These are phyloP conservation scores for Ananas comosus DNA, from an alignment of 176 grass and related monocot genomes.

Conservation along the genomic window DNA sequence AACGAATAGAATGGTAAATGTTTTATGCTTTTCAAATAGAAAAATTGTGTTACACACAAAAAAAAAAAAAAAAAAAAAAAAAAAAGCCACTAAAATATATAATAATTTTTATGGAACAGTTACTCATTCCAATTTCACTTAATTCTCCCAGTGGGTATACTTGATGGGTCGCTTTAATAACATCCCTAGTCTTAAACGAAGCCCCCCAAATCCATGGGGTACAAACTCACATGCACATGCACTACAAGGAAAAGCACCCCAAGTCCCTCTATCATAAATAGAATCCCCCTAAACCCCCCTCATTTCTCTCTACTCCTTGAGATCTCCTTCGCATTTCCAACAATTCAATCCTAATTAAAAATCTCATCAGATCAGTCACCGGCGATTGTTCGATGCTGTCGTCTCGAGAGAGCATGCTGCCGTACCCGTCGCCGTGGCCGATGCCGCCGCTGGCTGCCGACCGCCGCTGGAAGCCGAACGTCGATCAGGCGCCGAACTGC, in stretches of 20 bases:
- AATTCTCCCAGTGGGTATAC: background rate
- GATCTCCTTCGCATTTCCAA: background rate
- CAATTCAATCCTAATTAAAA: background rate
- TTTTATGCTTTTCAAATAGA: too few relatives aligned
- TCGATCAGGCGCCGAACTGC: constrained; percentile 60
- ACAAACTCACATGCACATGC: constrained; percentile 72
- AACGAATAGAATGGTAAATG: too few relatives aligned
- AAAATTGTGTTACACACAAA: too few relatives aligned
- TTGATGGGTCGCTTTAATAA: background rate
- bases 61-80: too few relatives aligned
- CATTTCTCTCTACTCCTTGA: constrained; percentile 10
- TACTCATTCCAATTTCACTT: background rate
- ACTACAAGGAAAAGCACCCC: constrained; percentile 5
- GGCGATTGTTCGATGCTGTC: constrained; percentile 37
- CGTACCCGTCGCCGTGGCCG: constrained; percentile 36
- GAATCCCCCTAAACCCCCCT: background rate
- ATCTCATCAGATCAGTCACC: constrained; percentile 3
- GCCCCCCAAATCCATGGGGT: constrained; percentile 31
- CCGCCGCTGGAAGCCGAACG: constrained; percentile 48
- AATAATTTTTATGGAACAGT: background rate
- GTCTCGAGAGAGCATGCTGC: constrained; percentile 48
- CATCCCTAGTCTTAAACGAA: background rate
- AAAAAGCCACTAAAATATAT: too few relatives aligned
- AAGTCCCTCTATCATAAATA: constrained; percentile 15
- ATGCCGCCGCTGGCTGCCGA: constrained; percentile 31